phyloP scores from a whole-genome alignment of 495 filamentous ascomycete genomes.

The Tuber borchii region DNA sequence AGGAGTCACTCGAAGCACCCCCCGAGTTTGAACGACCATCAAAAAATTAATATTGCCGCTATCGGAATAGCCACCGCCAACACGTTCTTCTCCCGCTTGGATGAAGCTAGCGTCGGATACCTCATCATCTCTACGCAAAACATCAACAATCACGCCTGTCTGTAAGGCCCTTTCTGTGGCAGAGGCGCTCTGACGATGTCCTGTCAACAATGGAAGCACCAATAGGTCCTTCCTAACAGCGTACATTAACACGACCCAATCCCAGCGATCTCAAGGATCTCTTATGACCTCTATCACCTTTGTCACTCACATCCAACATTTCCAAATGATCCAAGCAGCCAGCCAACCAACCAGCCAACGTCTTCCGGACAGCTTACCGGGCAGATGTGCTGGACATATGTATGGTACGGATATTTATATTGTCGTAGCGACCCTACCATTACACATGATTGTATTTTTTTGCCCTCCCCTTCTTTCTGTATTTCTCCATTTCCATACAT shows the following conservation, averaged over 20 bases:
- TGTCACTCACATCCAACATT: neutral
- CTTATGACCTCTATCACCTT: neutral
- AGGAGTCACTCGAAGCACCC: neutral
- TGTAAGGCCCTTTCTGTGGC: neutral
- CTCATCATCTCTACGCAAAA: neutral
- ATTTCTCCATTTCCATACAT: neutral
- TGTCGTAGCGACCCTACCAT: neutral
- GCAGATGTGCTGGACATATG: neutral
- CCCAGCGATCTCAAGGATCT: neutral
- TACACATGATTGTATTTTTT: neutral
- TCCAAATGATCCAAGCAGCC: neutral
- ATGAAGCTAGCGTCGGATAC: neutral
- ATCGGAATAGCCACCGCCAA: neutral
- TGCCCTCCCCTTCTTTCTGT: neutral
- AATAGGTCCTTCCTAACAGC: neutral
- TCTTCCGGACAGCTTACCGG: neutral
- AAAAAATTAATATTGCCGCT: neutral
- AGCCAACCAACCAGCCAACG: no score
- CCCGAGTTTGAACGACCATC: neutral
- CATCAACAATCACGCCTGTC: neutral
- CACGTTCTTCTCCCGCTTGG: neutral
- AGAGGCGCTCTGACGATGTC: neutral
- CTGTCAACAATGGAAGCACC: neutral
- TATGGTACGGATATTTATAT: neutral
- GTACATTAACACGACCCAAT: neutral